phyloP scores from a whole-genome alignment of 176 grass and related monocot genomes.

The Oryza australiensis region DNA sequence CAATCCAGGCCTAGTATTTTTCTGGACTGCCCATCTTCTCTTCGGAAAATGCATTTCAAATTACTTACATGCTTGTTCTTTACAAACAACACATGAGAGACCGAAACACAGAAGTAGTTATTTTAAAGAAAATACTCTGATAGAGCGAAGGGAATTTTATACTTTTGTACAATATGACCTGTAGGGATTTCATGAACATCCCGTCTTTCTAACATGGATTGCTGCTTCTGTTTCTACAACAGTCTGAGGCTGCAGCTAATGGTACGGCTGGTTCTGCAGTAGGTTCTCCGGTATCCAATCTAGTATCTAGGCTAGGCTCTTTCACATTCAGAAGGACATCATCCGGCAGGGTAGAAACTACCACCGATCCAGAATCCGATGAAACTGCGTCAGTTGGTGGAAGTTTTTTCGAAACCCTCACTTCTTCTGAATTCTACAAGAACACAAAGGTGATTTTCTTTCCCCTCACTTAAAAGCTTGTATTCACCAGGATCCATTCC shows the following conservation, averaged over 20 bases:
- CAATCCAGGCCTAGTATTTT: neutral
- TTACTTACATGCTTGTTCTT: neutral
- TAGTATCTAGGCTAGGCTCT: conserved; percentile 49
- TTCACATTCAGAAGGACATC: conserved; percentile 63
- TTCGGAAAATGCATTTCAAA: conserved; percentile 10
- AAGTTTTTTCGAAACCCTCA: conserved; percentile 87
- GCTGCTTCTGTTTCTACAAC: conserved; percentile 29
- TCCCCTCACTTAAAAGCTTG: conserved; percentile 9
- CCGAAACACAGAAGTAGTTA: neutral
- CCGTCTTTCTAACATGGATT: conserved; percentile 1
- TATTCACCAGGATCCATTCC: neutral
- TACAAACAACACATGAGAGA: neutral
- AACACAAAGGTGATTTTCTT: conserved; percentile 77
- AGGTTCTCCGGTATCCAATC: conserved; percentile 52
- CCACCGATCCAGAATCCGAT: conserved; percentile 43
- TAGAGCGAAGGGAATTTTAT: neutral
- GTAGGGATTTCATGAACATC: neutral
- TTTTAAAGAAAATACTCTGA: neutral
- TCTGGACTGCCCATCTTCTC: neutral
- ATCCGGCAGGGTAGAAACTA: conserved; percentile 53
- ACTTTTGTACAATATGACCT: neutral
- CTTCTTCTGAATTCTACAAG: conserved; percentile 96
- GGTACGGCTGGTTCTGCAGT: conserved; percentile 40
- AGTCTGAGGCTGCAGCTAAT: conserved; percentile 67
- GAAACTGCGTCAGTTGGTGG: conserved; percentile 67